Base-by-base conservation (phyloP, 2,329 filamentous ascomycete genomes). In the Penicillium polonicum region DNA sequence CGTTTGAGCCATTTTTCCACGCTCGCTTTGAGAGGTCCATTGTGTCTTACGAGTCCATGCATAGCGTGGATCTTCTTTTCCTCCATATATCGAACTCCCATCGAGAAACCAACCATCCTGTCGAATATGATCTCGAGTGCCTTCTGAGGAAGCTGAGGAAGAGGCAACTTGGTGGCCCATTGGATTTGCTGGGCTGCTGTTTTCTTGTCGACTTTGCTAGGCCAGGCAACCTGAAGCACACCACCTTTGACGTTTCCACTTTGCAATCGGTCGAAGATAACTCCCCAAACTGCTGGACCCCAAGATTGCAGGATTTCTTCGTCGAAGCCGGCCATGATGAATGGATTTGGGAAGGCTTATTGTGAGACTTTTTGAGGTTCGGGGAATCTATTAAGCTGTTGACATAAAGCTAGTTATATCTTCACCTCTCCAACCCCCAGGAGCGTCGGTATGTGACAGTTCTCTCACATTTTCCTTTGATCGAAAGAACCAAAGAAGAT, bases 181-280 rank as follows among this genome's bases (percentile, higher is more conserved):
- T 51, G 45, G 13, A 51, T 55, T 12, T 51, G 53, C 23, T 55
- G 38, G 3, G 21, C 29, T 23, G 53, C 8, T 21, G 53, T 44
- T 21, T 49, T 35, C 12, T 51, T 35, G 27, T 43, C 39, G 17
- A 42, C 21, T 7, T 42, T 50, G 19, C 29, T 44, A 15, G 50
- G 39, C 50, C 50, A 52, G 29, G 50, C 38, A n/a, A 35, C 10
- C 42, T 52, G 50, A 25, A 44, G 21, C 36, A 21, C 17, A 23
- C 29, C 29, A n/a, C 51, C 51, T 39, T 48, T 48, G 13, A 55
- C 45, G 12, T 43, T 55, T 36, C 53, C 53, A 38, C 38, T 51
- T 29, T 50, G 39, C 9, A 55, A 36, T 44, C 53, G 46, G 39
- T 55, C 53, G 13, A 55, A 51, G 5, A 55, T 43, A 15, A 55